Base-by-base conservation (phyloP, 2,329 filamentous ascomycete genomes). In the Exophiala sideris region DNA sequence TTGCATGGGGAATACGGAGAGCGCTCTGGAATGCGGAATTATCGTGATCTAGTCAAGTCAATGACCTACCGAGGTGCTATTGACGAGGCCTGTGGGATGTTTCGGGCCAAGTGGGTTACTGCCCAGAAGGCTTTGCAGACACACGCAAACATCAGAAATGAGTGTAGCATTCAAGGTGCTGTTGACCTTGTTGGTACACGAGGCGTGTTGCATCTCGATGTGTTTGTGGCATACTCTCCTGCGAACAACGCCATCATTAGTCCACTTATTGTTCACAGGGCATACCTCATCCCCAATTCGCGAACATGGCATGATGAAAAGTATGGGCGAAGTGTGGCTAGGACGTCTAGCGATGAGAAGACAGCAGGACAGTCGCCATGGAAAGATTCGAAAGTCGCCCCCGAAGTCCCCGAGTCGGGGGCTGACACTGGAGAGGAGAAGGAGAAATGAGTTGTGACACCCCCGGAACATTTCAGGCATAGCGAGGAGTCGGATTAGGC, bases 21-120 rank as follows among this genome's bases (percentile, higher is more conserved):
- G 14, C 44, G 59, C 38, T 42, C 40, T 3, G 52, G 52, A 11
- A 39, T 48, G 16, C 46, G 52, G 16, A 38, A 29, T 7, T 58
- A 57, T 45, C 57, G 57, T 12, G 50, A 57, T 5, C 34, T 48
- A 12, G 59, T 59, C 45, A 51, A 54, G 34, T 48, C 54, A 35
- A 56, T 62, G 52, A 62, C 59, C 7, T 58, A 58, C 32, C 49
- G 56, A 36, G 44, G 36, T 12, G 59, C 59, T n/a, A 55, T 62
- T 18, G 54, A 59, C 8, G 45, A 47, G 5, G 57, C 39, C 3
- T 52, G 50, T 41, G 50, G 49, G 2, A 49, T 62, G 6, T 62
- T 62, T 47, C 54, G 49, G 4, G 33, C 45, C 12, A 35, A 52
- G 34, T 61, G 58, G 59, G 32, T 54, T 20, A 24, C 34, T 12